phyloP scores from a whole-genome alignment of 1,139 yeast species.

The Suhomyces anneliseae region DNA sequence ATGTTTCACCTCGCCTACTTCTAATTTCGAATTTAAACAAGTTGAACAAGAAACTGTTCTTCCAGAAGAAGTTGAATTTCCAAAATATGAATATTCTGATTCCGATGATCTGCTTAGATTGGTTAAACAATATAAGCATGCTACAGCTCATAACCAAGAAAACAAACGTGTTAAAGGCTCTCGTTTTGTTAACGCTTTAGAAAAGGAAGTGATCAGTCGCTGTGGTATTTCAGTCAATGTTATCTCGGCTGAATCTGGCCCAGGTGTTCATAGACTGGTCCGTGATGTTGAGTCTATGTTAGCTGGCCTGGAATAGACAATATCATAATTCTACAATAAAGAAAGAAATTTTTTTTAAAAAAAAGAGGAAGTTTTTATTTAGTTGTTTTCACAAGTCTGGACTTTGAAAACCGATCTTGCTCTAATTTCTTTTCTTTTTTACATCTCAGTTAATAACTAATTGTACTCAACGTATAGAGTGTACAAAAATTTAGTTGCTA shows the following conservation, averaged over 20 bases:
- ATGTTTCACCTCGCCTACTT: slow-evolving; percentile 19
- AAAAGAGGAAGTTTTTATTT: too few relatives aligned
- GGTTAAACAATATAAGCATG: slow-evolving; percentile 5
- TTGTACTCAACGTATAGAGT: too few relatives aligned
- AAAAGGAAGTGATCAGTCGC: slow-evolving; percentile 5
- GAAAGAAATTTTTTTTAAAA: too few relatives aligned
- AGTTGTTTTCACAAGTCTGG: too few relatives aligned
- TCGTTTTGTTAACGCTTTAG: slow-evolving; percentile 3
- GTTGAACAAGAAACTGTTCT: slow-evolving; percentile 5
- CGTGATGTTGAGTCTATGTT: slow-evolving; percentile 7
- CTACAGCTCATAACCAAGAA: slow-evolving; percentile 1
- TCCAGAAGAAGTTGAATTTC: slow-evolving; percentile 3
- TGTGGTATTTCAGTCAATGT: slow-evolving; percentile 27
- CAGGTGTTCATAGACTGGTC: slow-evolving; percentile 8
- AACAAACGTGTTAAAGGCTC: background rate
- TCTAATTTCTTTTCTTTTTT: background rate
- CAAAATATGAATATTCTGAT: slow-evolving; percentile 3
- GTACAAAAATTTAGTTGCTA: too few relatives aligned
- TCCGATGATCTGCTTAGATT: slow-evolving; percentile 2
- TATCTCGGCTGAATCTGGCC: slow-evolving; percentile 5
- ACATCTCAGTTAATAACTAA: too few relatives aligned
- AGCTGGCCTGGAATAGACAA: slow-evolving; percentile 4
- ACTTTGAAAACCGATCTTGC: background rate
- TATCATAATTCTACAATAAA: background rate
- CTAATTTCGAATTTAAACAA: slow-evolving; percentile 1